These are phyloP conservation scores for Russula brevipes DNA, from an alignment of 768 basidiomycete species.

Conservation along the genomic window DNA sequence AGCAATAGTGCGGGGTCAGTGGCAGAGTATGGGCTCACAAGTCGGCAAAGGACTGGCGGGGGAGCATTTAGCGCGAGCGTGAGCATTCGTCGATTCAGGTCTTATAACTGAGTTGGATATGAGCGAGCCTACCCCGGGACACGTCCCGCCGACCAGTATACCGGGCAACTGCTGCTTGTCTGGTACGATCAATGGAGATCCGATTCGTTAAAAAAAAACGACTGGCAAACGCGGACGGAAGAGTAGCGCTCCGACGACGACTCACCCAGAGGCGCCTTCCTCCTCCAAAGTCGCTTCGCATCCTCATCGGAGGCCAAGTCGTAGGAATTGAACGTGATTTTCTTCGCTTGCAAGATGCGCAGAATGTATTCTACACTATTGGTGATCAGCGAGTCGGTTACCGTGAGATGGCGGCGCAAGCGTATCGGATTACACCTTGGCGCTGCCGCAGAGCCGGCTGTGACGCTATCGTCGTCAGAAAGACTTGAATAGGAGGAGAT, in stretches of 20 bases:
- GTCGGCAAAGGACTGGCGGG: conserved; percentile 56
- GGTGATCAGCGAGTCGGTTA: background rate
- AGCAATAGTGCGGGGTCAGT: background rate
- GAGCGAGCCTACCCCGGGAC: conserved; percentile 53
- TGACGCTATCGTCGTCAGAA: conserved; percentile 85
- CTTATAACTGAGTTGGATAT: conserved; percentile 7
- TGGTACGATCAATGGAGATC: conserved; percentile 28
- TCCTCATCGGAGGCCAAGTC: conserved; percentile 82
- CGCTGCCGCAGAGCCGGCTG: conserved; percentile 71
- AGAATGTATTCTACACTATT: conserved; percentile 64
- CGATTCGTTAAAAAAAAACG: too few species aligned
- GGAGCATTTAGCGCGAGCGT: background rate
- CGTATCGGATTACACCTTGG: conserved; percentile 46
- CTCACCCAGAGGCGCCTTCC: conserved; percentile 67
- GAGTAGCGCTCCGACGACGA: conserved; percentile 22
- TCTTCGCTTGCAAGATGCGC: conserved; percentile 80
- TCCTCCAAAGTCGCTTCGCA: conserved; percentile 74
- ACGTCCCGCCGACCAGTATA: conserved; percentile 71
- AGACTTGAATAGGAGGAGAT: conserved; percentile 78
- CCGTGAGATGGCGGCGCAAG: background rate
- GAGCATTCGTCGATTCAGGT: background rate
- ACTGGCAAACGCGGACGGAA: background rate
- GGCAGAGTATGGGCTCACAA: conserved; percentile 48
- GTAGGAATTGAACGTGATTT: conserved; percentile 74
- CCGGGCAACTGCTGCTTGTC: conserved; percentile 85